phyloP scores from a whole-genome alignment of 2,329 filamentous ascomycete species.

The Knufia petricola region DNA sequence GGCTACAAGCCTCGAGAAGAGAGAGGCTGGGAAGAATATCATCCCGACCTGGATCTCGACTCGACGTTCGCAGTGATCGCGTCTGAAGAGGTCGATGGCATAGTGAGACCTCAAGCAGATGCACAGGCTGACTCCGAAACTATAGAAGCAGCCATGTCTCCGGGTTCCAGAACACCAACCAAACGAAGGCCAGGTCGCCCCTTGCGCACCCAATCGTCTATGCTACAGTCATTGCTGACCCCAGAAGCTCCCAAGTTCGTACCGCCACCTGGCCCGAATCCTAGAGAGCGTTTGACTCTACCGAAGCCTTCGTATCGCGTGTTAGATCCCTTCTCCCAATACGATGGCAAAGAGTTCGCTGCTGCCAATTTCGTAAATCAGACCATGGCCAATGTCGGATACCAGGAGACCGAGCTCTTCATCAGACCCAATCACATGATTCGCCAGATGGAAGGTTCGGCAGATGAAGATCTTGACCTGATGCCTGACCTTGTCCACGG shows the following conservation, averaged over 20 bases:
- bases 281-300: constrained; percentile 39
- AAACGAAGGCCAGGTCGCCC: constrained; percentile 56
- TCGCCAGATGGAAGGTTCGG: constrained; percentile 50
- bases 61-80: constrained; percentile 66
- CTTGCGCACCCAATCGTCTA: constrained; percentile 52
- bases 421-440: constrained; percentile 65
- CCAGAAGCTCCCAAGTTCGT: constrained; percentile 46
- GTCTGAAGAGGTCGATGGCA: constrained; percentile 76
- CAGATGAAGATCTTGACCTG: constrained; percentile 55
- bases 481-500: constrained; percentile 47
- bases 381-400: constrained; percentile 90
- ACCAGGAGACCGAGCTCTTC: constrained; percentile 89
- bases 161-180: constrained; percentile 65
- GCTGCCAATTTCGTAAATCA: constrained; percentile 90
- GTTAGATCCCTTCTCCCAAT: constrained; percentile 39
- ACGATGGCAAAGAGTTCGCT: constrained; percentile 72
- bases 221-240: constrained; percentile 51
- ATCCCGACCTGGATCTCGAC: constrained; percentile 88
- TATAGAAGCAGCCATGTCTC: constrained; percentile 38
- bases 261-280: constrained; percentile 41
- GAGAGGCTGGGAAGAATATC: constrained; percentile 94
- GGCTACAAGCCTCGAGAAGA: constrained; percentile 97
- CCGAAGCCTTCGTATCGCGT: constrained; percentile 40
- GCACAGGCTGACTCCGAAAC: constrained; percentile 20
- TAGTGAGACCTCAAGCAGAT: constrained; percentile 35